Conservation (phyloP, 306 rosid genomes). For the Arachis stenosperma region DNA sequence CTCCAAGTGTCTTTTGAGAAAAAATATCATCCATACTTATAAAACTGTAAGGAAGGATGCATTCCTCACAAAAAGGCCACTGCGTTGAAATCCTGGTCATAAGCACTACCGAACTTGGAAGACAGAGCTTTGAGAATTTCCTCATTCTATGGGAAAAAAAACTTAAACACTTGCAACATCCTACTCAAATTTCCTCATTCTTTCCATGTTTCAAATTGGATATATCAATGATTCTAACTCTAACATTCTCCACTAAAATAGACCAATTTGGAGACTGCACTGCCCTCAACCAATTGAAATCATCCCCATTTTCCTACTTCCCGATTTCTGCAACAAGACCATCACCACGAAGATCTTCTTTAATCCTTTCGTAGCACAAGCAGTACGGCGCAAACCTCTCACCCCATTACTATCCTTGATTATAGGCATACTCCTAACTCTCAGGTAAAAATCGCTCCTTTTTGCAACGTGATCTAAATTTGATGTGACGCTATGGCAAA, state of each 20-base stretch:
- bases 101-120: too few relatives aligned
- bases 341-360: constrained; percentile 65
- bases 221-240: constrained; percentile 52
- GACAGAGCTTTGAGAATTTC: too few relatives aligned
- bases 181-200: constrained; percentile 35
- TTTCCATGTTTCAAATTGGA: constrained; percentile 25
- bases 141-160: background rate
- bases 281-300: constrained; percentile 75
- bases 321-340: constrained; percentile 49
- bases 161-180: background rate
- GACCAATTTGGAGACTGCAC: constrained; percentile 43
- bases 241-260: constrained; percentile 68
- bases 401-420: constrained; percentile 66
- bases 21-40: too few relatives aligned
- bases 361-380: constrained; percentile 69
- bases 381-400: constrained; percentile 75
- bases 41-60: too few relatives aligned
- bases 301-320: constrained; percentile 89
- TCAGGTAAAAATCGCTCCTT: constrained; percentile 65
- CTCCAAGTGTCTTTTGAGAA: too few relatives aligned
- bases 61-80: too few relatives aligned
- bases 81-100: too few relatives aligned
- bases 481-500: constrained; percentile 82
- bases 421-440: constrained; percentile 91
- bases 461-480: constrained; percentile 82